These are phyloP conservation scores for Fusarium graminum DNA, from an alignment of 2,329 filamentous ascomycete genomes.

Conservation along the genomic window DNA sequence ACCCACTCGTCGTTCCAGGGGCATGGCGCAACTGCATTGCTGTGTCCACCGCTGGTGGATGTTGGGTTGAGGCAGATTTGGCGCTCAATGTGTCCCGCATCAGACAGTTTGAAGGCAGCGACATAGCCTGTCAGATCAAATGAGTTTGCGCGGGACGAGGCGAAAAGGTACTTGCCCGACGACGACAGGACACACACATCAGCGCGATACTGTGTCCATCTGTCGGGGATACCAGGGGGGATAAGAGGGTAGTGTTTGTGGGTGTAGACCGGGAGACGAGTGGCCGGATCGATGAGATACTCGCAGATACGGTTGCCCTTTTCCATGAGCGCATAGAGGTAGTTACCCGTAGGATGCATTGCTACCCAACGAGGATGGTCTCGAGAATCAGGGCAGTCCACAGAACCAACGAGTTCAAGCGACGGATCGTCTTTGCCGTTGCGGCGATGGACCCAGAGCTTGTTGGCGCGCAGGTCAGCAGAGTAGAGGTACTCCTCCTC, in stretches of 20 bases:
- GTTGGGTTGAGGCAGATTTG: slow-evolving; percentile 88
- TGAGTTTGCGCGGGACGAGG: slow-evolving; percentile 83
- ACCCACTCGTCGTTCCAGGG: slow-evolving; percentile 90
- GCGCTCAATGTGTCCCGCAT: slow-evolving; percentile 77
- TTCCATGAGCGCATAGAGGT: slow-evolving; percentile 90
- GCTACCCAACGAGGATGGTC: slow-evolving; percentile 93
- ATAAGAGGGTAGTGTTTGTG: slow-evolving; percentile 82
- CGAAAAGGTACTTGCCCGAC: slow-evolving; percentile 82
- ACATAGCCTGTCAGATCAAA: slow-evolving; percentile 85
- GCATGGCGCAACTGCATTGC: slow-evolving; percentile 87
- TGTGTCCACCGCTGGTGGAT: slow-evolving; percentile 87
- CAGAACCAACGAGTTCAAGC: slow-evolving; percentile 76
- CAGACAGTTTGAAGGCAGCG: slow-evolving; percentile 79
- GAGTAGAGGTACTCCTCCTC: slow-evolving; percentile 82
- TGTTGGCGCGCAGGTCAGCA: slow-evolving; percentile 81
- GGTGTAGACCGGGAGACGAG: slow-evolving; percentile 83
- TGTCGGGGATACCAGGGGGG: slow-evolving; percentile 73
- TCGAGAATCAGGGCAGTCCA: slow-evolving; percentile 75
- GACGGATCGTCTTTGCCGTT: slow-evolving; percentile 54
- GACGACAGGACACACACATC: slow-evolving; percentile 83
- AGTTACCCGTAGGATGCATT: slow-evolving; percentile 81
- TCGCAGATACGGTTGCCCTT: slow-evolving; percentile 86
- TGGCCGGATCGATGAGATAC: slow-evolving; percentile 81
- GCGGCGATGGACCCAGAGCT: slow-evolving; percentile 88
- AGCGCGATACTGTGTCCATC: slow-evolving; percentile 78